Evolutionary conservation across 2,329 filamentous ascomycete species (phyloP), one percentile per base, ranked within the genome.

Genomic region (Hypoxylon rubiginosum): DNA sequence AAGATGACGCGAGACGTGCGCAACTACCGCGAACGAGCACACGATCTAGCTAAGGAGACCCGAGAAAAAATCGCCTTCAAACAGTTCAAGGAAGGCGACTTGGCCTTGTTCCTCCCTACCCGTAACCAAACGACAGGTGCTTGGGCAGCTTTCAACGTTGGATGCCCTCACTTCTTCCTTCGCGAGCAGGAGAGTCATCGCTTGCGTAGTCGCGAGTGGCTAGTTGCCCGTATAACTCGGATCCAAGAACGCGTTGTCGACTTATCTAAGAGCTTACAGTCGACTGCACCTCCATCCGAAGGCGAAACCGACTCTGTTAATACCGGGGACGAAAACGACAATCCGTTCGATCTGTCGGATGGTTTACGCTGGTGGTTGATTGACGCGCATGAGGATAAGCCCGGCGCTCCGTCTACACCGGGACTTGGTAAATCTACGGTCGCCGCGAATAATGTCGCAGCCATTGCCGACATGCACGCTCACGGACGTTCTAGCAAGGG

Each of bases 61-160:
- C 93, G 97, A 73, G 93, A 97, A 72, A 98, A 98, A 83, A 97
- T 99, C 75, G 94, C 96, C 1, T 97, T 96, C 77, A 91, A 91
- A 66, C 91, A 95, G 54, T 99, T 99, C 83, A 98, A 97, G 76
- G 94, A 97, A 79, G 95, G 96, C 7, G 96, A 99, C 75, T 85
- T 99, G 13, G 96, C 95, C 11, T 80, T 99, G 1, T 99, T 99
- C 82, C 82, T 99, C 43, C 96, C 96, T 0, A 99, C 96, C 0
- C 87, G 95, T 36, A 98, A 97, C 76, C 94, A 98, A 79, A 92
- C 92, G 39, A 96, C 94, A 4, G 92, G 95, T 15, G 95, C 96
- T 0, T 99, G 96, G 96, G 96, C 96, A 4, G 96, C 96, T 0
- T 99, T 99, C 85, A 99, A 99, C 74, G 92, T 99, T 32, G 95